These are phyloP conservation scores for Ogataea hybrid DNA, from an alignment of 1,139 yeast genomes.

Conservation along the genomic window DNA sequence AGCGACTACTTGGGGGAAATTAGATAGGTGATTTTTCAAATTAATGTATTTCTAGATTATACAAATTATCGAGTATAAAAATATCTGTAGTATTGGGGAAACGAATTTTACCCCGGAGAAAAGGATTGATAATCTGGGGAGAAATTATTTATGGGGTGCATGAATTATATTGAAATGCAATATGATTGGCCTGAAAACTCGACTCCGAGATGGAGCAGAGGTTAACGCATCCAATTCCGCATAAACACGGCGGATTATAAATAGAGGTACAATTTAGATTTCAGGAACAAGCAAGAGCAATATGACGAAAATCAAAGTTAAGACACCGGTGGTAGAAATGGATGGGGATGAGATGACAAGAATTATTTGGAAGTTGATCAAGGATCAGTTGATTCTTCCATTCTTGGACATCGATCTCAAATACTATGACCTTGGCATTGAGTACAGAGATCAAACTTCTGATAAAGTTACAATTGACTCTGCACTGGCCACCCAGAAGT, in stretches of 20 bases:
- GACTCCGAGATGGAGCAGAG: conserved; percentile 3
- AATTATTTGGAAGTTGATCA: conserved; percentile 77
- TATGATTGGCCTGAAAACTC: neutral
- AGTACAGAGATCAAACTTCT: conserved; percentile 67
- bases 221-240: neutral
- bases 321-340: conserved; percentile 73
- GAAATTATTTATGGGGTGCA: neutral
- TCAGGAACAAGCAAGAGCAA: neutral
- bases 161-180: neutral
- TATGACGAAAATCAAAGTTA: conserved; percentile 55
- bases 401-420: conserved; percentile 70
- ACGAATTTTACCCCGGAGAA: conserved; percentile 8
- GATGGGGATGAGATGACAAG: conserved; percentile 90
- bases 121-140: conserved; percentile 9
- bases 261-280: neutral
- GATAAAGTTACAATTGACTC: conserved; percentile 75
- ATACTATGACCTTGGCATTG: conserved; percentile 72
- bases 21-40: neutral
- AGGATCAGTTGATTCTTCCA: conserved; percentile 66
- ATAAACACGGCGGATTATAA: neutral
- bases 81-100: too few relatives aligned
- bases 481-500: conserved; percentile 70
- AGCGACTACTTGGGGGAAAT: conserved; percentile 20
- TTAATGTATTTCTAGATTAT: too few relatives aligned
- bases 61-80: too few relatives aligned